phyloP scores from a whole-genome alignment of 495 filamentous ascomycete genomes.

The Darksidea phi region DNA sequence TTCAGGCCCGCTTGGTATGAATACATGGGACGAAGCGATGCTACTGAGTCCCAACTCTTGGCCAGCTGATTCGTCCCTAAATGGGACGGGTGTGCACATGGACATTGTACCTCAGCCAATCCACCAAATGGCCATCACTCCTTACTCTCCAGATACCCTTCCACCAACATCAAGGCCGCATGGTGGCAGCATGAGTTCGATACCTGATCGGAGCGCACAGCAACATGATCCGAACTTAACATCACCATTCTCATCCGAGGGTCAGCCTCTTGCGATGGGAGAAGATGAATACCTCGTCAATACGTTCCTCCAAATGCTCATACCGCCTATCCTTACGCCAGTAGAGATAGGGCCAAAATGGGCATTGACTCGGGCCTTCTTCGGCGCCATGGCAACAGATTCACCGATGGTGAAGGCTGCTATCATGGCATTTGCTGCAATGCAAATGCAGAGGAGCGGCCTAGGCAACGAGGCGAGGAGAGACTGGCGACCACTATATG shows the following conservation, averaged over 20 bases:
- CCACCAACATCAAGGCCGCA: background rate
- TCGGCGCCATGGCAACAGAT: slow-evolving; percentile 19
- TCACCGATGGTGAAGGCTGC: slow-evolving; percentile 13
- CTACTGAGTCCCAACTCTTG: slow-evolving; percentile 22
- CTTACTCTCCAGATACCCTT: too few relatives aligned
- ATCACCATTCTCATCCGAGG: slow-evolving; percentile 18
- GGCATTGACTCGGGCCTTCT: slow-evolving; percentile 23
- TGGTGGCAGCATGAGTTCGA: background rate
- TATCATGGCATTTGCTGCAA: slow-evolving; percentile 24
- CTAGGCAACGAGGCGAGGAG: background rate
- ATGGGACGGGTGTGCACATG: background rate
- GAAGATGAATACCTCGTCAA: slow-evolving; percentile 18
- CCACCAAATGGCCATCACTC: slow-evolving; percentile 1
- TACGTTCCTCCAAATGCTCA: slow-evolving; percentile 26
- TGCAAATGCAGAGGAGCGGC: slow-evolving; percentile 25
- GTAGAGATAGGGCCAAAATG: slow-evolving; percentile 29
- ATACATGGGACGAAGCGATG: slow-evolving; percentile 27
- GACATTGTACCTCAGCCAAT: slow-evolving; percentile 11
- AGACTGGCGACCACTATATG: slow-evolving; percentile 24
- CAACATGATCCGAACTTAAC: slow-evolving; percentile 20
- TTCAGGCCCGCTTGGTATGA: slow-evolving; percentile 16
- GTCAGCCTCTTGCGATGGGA: background rate
- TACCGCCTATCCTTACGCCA: slow-evolving; percentile 24
- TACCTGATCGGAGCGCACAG: background rate
- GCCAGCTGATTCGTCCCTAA: slow-evolving; percentile 10